These are phyloP conservation scores for rapeseed (Brassica napus) DNA, from an alignment of 345 rosid species.

Conservation along the genomic window Da-Ae NC_063442.1:10736001-10736500, in stretches of 20 bases:
- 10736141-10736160: constrained; percentile 62
- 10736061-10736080: constrained; percentile 65
- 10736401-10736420: constrained; percentile 61
- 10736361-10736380: constrained; percentile 62
- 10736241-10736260: constrained; percentile 72
- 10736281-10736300: constrained; percentile 49
- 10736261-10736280: constrained; percentile 34
- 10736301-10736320: constrained; percentile 50
- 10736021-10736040: constrained; percentile 16
- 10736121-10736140: constrained; percentile 72
- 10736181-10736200: constrained; percentile 64
- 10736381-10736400: constrained; percentile 44
- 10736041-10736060: constrained; percentile 57
- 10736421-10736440: constrained; percentile 57
- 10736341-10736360: constrained; percentile 49
- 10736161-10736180: constrained; percentile 65
- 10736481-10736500: constrained; percentile 70
- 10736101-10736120: constrained; percentile 46
- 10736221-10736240: constrained; percentile 84
- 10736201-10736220: constrained; percentile 47
- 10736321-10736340: constrained; percentile 82
- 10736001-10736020: constrained; percentile 28
- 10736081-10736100: constrained; percentile 84
- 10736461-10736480: constrained; percentile 57
- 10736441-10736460: constrained; percentile 42